phyloP scores from a whole-genome alignment of 2,329 filamentous ascomycete species.

The Pseudogymnoascus sp. region DNA sequence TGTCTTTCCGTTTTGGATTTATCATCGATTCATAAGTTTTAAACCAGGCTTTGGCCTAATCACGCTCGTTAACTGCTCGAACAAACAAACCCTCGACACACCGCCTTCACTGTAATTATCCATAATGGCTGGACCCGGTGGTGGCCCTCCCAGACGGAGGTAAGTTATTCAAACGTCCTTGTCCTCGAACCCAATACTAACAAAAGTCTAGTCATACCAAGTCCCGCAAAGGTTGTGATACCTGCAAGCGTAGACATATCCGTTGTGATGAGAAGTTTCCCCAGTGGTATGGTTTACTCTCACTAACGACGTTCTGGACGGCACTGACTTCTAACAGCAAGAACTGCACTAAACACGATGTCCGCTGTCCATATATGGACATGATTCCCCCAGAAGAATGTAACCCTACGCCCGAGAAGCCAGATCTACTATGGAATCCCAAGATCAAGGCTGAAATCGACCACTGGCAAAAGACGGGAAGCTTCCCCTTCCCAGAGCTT shows the following conservation, averaged over 20 bases:
- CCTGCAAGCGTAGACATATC: constrained; percentile 95
- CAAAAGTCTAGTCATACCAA: constrained; percentile 77
- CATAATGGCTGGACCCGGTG: constrained; percentile 86
- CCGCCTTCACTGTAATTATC: constrained; percentile 21
- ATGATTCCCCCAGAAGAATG: constrained; percentile 60
- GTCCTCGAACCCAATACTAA: constrained; percentile 17
- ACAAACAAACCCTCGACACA: constrained; percentile 27
- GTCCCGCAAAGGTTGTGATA: constrained; percentile 96
- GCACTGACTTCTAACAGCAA: constrained; percentile 36
- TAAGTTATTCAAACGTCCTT: constrained; percentile 30
- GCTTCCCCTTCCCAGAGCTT: constrained; percentile 79
- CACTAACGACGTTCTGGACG: no score
- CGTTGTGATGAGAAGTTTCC: constrained; percentile 96
- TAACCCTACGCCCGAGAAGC: constrained; percentile 53
- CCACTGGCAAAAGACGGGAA: constrained; percentile 74
- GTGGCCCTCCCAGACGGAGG: constrained; percentile 77
- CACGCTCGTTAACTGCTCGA: constrained; percentile 27
- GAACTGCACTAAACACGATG: constrained; percentile 98
- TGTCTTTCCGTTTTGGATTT: neutral
- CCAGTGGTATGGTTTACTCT: constrained; percentile 48
- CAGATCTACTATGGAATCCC: constrained; percentile 75
- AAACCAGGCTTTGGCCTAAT: constrained; percentile 10
- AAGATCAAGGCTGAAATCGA: constrained; percentile 76
- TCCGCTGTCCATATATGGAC: constrained; percentile 96
- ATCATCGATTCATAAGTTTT: neutral